Base-by-base conservation (phyloP, 495 filamentous ascomycete genomes). In the Neurospora sp. region DNA sequence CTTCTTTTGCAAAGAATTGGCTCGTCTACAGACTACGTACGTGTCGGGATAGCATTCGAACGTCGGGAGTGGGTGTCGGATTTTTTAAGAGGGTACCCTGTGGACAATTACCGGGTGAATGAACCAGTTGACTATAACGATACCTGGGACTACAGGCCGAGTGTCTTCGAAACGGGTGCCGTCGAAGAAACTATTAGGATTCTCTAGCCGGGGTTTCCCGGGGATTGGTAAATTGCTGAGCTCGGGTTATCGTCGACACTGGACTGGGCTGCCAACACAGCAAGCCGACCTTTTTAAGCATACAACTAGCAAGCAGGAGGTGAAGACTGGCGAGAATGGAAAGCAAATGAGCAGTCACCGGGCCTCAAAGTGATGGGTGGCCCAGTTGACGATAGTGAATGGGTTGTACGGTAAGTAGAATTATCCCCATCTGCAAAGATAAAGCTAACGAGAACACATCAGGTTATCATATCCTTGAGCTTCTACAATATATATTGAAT, bases 71-170 rank as follows among this genome's bases (percentile, higher is more conserved):
- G 40, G 40, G 12, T 41, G 40, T 1, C 4, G 12, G n/a, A n/a
- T n/a, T n/a, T n/a, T n/a, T n/a, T n/a, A n/a, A n/a, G n/a, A n/a
- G n/a, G n/a, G n/a, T n/a, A n/a, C n/a, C n/a, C n/a, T n/a, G n/a
- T n/a, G n/a, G n/a, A n/a, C n/a, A n/a, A n/a, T n/a, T n/a, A n/a
- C n/a, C n/a, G n/a, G n/a, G n/a, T n/a, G n/a, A n/a, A n/a, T n/a
- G n/a, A n/a, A n/a, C n/a, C n/a, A n/a, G 1, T n/a, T 0, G 18
- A 1, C 7, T 0, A n/a, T 1, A 0, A 0, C 6, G 0, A 2
- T 59, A 5, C 5, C 20, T 59, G 48, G 48, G 48, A 59, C n/a
- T n/a, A 31, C 48, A 6, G 22, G 11, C 22, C 48, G 0, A 59
- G 20, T 1, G 0, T 27, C 1, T 59, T 59, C 22, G 20, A 59